A percentile compares a stretch with the other conserved stretches of the same genome.
Evolutionary conservation across 2,329 filamentous ascomycete species (phyloP).

Genomic region (Alternaria sp.): DNA sequence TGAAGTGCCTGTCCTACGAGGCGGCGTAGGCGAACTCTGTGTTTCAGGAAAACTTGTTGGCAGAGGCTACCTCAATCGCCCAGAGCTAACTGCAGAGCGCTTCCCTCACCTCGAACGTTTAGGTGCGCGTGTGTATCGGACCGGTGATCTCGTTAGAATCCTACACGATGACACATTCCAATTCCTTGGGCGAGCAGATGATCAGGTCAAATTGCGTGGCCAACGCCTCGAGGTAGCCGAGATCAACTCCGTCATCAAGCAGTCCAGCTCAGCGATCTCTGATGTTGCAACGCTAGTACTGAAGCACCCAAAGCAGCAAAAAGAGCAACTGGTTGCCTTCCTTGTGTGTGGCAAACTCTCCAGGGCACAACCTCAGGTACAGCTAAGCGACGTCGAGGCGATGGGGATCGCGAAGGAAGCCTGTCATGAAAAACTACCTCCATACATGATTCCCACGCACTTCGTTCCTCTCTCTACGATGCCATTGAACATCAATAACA

Average conservation of each 20-base stretch:
- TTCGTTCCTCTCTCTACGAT: conserved; percentile 74
- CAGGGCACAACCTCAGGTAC: conserved; percentile 25
- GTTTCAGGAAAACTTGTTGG: conserved; percentile 87
- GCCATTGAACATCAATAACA: conserved; percentile 88
- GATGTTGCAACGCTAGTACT: conserved; percentile 80
- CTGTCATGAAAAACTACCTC: conserved; percentile 74
- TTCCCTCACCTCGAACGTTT: conserved; percentile 69
- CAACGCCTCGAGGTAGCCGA: conserved; percentile 90
- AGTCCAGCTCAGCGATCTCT: conserved; percentile 61
- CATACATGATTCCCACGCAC: conserved; percentile 91
- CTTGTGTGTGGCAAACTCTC: conserved; percentile 45
- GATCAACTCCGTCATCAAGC: conserved; percentile 82
- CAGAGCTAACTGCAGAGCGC: conserved; percentile 75
- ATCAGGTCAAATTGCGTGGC: conserved; percentile 89
- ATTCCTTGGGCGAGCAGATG: conserved; percentile 86
- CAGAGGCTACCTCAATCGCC: conserved; percentile 83
- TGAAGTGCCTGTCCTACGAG: conserved; percentile 73
- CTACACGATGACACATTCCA: conserved; percentile 82
- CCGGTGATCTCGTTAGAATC: conserved; percentile 84
- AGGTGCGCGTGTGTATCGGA: conserved; percentile 72
- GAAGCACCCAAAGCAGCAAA: conserved; percentile 73
- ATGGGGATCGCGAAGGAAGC: conserved; percentile 51
- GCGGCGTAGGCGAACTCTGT: conserved; percentile 86
- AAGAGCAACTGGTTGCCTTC: conserved; percentile 84
- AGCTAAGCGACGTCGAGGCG: conserved; percentile 24